These are phyloP conservation scores for Metschnikowia shivogae DNA, from an alignment of 805 yeast genomes.

Conservation along the genomic window DNA sequence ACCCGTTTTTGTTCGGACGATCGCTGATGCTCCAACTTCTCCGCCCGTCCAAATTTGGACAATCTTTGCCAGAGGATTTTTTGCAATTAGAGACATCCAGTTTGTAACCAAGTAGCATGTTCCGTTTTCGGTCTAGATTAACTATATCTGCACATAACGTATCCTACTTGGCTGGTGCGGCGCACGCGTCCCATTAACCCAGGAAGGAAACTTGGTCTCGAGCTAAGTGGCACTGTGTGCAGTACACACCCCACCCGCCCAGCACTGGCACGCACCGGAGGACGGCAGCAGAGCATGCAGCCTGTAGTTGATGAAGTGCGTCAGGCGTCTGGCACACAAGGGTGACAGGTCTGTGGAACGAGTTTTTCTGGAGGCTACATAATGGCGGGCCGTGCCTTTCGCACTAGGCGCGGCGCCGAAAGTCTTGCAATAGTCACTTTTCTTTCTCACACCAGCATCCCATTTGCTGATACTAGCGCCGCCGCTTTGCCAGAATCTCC, in stretches of 20 bases:
- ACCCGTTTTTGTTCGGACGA: no score
- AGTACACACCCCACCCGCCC: constrained; percentile 1
- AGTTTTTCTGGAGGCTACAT: background rate
- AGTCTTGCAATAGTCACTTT: background rate
- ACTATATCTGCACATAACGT: no score
- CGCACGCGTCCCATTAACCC: constrained; percentile 4
- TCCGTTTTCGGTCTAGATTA: no score
- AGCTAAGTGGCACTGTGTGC: background rate
- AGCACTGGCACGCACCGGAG: background rate
- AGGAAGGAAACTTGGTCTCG: constrained; percentile 1
- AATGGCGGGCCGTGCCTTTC: constrained; percentile 1
- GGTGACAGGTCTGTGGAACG: background rate
- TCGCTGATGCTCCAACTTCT: no score
- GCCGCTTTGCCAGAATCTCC: background rate
- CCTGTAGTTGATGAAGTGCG: no score
- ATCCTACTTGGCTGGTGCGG: background rate
- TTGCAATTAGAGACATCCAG: no score
- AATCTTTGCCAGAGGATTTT: no score
- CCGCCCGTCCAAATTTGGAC: no score
- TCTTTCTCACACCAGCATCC: background rate
- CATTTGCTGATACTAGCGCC: background rate
- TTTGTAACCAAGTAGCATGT: no score
- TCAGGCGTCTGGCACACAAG: no score
- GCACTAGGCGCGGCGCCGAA: constrained; percentile 4
- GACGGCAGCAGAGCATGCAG: no score